Evolutionary conservation across 1,284 basidiomycete species (phyloP), one percentile per base, ranked within the genome.

Genomic region (Jaminaea rosea): DNA sequence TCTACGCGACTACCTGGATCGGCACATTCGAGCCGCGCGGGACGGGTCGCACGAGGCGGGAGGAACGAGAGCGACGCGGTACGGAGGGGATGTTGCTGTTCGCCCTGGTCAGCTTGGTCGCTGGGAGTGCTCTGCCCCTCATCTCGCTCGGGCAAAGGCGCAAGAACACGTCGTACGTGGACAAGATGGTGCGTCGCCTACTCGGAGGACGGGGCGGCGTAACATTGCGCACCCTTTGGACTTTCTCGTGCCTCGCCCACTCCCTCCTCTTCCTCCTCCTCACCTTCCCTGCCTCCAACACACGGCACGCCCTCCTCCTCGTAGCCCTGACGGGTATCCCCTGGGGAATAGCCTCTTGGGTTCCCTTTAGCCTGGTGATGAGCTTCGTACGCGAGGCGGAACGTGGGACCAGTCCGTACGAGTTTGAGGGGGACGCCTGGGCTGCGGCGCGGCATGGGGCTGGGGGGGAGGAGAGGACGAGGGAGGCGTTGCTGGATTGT

Each of bases 1-100:
- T 64, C 49, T 63, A 47, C 57, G 84, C 85, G 15, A 94, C 91
- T 1, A 91, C 88, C 1, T 96, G 91, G 68, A 81, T 94, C 53
- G 85, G 87, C 13, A 42, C 39, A 21, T 42, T 42, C 19, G 39
- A 42, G 23, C 13, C 4, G 19, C 39, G 19, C 13, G 39, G 39
- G 19, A 17, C 19, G 3, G 13, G 39, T 4, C 17, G 19, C 6
- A 17, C 13, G 39, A 11, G 11, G 4, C 2, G 13, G 4, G 39
- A 42, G 23, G 11, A 23, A 4, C 17, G 39, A 23, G 39, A 42
- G 23, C 19, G 39, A 42, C 19, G 19, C 19, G 39, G 39, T 4
- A 42, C 39, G 19, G 15, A 42, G 19, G 39, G 39, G 2, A 42
- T 74, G 62, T 49, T 74, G 8, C 42, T 69, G 24, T 70, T 69